Evolutionary conservation across 345 rosid genomes (phyloP), one percentile per base, ranked within the genome.

Genomic region (Aethionema arabicum): DNA sequence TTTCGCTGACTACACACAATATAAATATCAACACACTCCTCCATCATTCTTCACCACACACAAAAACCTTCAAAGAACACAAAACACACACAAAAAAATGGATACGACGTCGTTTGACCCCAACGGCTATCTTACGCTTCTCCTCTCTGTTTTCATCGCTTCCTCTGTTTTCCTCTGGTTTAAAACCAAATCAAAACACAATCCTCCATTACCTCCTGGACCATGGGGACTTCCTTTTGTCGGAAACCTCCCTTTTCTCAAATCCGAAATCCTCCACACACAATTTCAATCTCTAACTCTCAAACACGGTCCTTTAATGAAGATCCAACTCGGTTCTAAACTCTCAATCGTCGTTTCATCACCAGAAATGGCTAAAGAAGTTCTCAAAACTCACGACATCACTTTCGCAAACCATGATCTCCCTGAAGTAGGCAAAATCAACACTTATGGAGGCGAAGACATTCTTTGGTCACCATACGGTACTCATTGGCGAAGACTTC

Each of bases 341-440:
- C 62, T 61, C 1, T 69, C 65, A 0, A 45, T 78, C 4, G 73
- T 78, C 0, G 12, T 78, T 5, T 75, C 60, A 6, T 77, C 81
- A 0, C 68, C 78, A 0, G 53, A 59, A 10, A 41, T 75, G 51
- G 79, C 74, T 13, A 66, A 63, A 0, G 77, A 71, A 56, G 72
- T 74, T 39, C 74, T 78, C 0, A 72, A 61, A 8, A 76, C 74
- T 0, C 73, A 71, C 3, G 81, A 74, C 51, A 54, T 65, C 12
- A 32, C 72, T 58, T 78, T 78, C 11, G 72, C 77, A 0, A 78
- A 74, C 69, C 79, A 75, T 3, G 79, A 78, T 7, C 65, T 60
- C 43, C 77, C 79, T 0, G 68, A 45, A 14, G 62, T 74, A 3
- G 77, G 60, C 0, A 32, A 56, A 6, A 32, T 52, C 40, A 46